Evolutionary conservation across 305 asterid species (phyloP).

Genomic region (Ruellia speciosa): DNA sequence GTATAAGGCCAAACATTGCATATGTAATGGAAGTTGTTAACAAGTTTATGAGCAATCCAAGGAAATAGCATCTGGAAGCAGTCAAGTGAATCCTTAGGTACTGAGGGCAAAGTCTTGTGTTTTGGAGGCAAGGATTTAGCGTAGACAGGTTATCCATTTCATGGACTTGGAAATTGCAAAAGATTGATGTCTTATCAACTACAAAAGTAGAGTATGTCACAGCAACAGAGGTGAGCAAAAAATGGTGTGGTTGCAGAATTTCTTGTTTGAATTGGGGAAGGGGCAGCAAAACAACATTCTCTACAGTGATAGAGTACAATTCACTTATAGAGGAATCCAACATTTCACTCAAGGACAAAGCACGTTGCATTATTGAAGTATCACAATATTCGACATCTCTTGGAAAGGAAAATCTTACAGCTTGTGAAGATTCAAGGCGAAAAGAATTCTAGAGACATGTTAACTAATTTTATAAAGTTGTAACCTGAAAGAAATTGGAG

Average conservation of each 20-base stretch:
- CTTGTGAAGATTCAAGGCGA: not conserved
- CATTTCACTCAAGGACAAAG: not conserved
- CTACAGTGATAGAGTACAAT: not conserved
- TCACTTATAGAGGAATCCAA: not conserved
- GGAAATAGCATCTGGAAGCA: not conserved
- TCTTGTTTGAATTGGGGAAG: not conserved
- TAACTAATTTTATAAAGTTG: not conserved
- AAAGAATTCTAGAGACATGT: not conserved
- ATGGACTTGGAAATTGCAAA: not conserved
- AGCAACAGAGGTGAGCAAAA: not conserved
- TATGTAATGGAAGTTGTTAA: not conserved
- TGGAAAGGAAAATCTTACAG: not conserved
- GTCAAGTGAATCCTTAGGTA: no score
- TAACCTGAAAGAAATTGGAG: not conserved
- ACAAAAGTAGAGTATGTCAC: not conserved
- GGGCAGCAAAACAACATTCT: not conserved
- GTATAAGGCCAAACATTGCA: not conserved
- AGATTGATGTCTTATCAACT: not conserved
- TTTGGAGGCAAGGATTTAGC: not conserved
- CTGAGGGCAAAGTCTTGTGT: not conserved
- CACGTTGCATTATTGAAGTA: no score
- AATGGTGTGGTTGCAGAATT: not conserved
- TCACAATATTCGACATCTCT: not conserved
- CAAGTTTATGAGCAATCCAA: not conserved
- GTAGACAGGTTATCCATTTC: not conserved